A percentile compares a stretch with the other conserved stretches of the same genome.
Evolutionary conservation across 1,284 basidiomycete genomes (phyloP).

Genomic region (Microbotryum scabiosae): DNA sequence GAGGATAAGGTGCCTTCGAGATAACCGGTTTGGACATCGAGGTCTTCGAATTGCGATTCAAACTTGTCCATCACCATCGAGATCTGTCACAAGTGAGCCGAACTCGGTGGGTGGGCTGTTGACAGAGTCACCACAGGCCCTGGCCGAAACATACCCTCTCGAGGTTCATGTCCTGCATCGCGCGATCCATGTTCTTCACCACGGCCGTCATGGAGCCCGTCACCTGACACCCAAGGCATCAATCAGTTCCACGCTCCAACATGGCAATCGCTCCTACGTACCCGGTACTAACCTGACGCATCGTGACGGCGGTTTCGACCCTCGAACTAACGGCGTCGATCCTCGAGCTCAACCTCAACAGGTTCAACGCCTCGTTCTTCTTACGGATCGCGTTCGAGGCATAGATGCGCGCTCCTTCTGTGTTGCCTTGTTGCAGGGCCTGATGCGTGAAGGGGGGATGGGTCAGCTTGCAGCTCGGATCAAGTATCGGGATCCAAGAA

Average conservation of each 20-base stretch:
- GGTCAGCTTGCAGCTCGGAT: not conserved
- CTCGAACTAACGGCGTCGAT: slow-evolving; percentile 95
- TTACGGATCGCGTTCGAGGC: slow-evolving; percentile 97
- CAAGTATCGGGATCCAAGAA: not conserved
- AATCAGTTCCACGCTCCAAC: not conserved
- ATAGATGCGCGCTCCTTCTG: slow-evolving; percentile 96
- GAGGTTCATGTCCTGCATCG: slow-evolving; percentile 99
- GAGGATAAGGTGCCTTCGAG: slow-evolving; percentile 96
- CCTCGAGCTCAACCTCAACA: slow-evolving; percentile 59
- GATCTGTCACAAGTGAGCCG: slow-evolving; percentile 56
- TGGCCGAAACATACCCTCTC: slow-evolving; percentile 61
- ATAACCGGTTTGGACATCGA: slow-evolving; percentile 95
- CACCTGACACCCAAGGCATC: slow-evolving; percentile 47
- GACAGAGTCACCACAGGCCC: not conserved
- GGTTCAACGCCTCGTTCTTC: slow-evolving; percentile 89
- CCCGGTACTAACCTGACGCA: slow-evolving; percentile 53
- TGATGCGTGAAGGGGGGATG: slow-evolving; percentile 39
- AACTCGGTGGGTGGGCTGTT: not conserved
- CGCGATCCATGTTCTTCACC: slow-evolving; percentile 96
- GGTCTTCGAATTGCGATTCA: slow-evolving; percentile 88
- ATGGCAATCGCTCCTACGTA: too few species aligned
- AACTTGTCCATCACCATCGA: slow-evolving; percentile 99
- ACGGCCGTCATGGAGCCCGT: slow-evolving; percentile 95
- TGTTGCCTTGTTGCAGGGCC: slow-evolving; percentile 95
- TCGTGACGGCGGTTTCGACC: slow-evolving; percentile 98